Base-by-base conservation (phyloP, 179 eudicot genomes). In the Dionaea muscipula region DNA sequence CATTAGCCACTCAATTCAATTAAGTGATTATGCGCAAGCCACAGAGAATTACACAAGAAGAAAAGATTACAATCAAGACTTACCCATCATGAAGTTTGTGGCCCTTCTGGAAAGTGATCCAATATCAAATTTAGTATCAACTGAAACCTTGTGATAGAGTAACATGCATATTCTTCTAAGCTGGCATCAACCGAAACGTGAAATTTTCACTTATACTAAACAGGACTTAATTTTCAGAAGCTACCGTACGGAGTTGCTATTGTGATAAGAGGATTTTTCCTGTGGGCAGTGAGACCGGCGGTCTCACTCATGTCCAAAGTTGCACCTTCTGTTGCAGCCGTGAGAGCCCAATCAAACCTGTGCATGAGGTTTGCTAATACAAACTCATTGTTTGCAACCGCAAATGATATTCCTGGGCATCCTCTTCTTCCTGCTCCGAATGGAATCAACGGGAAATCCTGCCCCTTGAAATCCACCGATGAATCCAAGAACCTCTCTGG, bases 401-500 rank as follows among this genome's bases (percentile, higher is more conserved):
- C 25, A 48, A 47, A 47, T 21, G 26, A 20, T 2, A 47, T 0
- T 22, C 51, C 51, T 5, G 51, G 51, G 26, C 51, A 56, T n/a
- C 47, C 19, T 22, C 72, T 61, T 25, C 66, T 8, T 0, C 67
- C 59, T 20, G 63, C 60, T 17, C 73, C 68, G 51, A 68, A 68
- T 8, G 73, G 68, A 4, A 68, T 17, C 7, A 52, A 21, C 44
- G 57, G 60, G 15, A 62, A 68, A 36, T 63, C 35, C 19, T 26
- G 60, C 0, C 72, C 68, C 47, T 20, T 52, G 22, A 43, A 61
- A 44, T 68, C 72, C 39, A 68, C 18, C 2, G 27, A 2, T 19
- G 46, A 37, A 13, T 44, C 28, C 58, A 56, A 9, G 27, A 68
- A 68, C 28, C 67, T 56, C 49, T 55, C 67, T 0, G 72, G 72